Conservation (phyloP, 306 rosid genomes). For the Purshia tridentata region DNA sequence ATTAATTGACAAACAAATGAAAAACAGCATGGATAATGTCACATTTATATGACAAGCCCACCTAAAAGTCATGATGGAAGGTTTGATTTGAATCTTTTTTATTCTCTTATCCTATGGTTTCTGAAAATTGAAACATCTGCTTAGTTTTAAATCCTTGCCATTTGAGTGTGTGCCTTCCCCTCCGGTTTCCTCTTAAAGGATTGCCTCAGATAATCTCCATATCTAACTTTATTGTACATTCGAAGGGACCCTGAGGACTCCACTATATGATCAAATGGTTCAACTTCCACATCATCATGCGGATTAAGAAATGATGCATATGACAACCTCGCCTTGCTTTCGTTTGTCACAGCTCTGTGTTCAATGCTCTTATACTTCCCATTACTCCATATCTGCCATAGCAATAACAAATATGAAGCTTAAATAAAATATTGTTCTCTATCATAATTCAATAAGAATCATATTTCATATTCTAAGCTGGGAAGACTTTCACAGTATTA, state of each 20-base stretch:
- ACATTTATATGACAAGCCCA: no score
- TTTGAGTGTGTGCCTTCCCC: slow-evolving; percentile 29
- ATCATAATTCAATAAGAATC: background rate
- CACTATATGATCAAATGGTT: slow-evolving; percentile 28
- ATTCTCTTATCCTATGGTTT: background rate
- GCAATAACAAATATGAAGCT: background rate
- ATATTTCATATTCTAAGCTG: no score
- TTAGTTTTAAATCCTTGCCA: slow-evolving; percentile 12
- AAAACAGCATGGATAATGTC: no score
- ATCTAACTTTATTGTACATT: slow-evolving; percentile 28
- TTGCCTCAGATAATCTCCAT: slow-evolving; percentile 39
- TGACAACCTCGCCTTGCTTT: slow-evolving; percentile 25
- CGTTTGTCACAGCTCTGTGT: slow-evolving; percentile 35
- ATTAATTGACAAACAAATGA: no score
- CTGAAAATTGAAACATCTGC: background rate
- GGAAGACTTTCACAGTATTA: no score
- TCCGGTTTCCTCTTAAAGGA: slow-evolving; percentile 20
- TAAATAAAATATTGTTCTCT: no score
- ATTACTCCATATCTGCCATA: slow-evolving; percentile 42
- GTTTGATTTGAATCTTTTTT: background rate
- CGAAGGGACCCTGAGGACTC: slow-evolving; percentile 17
- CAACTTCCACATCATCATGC: slow-evolving; percentile 30
- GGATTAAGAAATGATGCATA: slow-evolving; percentile 26
- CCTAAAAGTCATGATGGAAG: background rate
- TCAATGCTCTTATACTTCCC: slow-evolving; percentile 45